Evolutionary conservation across 805 yeast genomes (phyloP).

Genomic region (Candida boleticola): DNA sequence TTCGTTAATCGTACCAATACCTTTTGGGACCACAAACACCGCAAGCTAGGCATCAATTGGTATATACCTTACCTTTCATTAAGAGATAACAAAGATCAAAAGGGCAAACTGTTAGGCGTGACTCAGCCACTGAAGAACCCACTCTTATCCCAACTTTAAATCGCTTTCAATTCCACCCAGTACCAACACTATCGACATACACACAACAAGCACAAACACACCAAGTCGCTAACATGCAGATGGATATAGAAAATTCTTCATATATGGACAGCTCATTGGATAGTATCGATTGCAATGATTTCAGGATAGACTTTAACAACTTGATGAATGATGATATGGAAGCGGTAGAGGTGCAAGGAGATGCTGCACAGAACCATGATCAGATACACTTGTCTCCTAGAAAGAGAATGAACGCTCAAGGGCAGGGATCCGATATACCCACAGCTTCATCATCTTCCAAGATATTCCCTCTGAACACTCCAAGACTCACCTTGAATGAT

Average conservation of each 20-base stretch:
- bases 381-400: not conserved
- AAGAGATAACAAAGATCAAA: too few species aligned
- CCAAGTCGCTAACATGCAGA: too few species aligned
- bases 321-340: conserved; percentile 10
- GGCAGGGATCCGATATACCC: not conserved
- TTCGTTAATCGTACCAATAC: too few species aligned
- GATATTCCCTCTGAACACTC: conserved; percentile 4
- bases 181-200: too few species aligned
- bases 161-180: too few species aligned
- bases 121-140: too few species aligned
- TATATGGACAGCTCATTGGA: conserved; percentile 8
- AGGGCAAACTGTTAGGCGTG: too few species aligned
- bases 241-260: not conserved
- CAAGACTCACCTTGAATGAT: conserved; percentile 9
- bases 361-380: not conserved
- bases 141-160: too few species aligned
- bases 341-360: conserved; percentile 1
- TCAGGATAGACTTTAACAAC: conserved; percentile 17
- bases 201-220: too few species aligned
- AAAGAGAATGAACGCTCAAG: not conserved
- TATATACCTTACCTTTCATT: too few species aligned
- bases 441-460: not conserved
- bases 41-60: too few species aligned
- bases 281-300: conserved; percentile 13
- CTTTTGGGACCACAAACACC: too few species aligned